Evolutionary conservation across 805 yeast genomes (phyloP).

Genomic region (Pichia nakasei): DNA sequence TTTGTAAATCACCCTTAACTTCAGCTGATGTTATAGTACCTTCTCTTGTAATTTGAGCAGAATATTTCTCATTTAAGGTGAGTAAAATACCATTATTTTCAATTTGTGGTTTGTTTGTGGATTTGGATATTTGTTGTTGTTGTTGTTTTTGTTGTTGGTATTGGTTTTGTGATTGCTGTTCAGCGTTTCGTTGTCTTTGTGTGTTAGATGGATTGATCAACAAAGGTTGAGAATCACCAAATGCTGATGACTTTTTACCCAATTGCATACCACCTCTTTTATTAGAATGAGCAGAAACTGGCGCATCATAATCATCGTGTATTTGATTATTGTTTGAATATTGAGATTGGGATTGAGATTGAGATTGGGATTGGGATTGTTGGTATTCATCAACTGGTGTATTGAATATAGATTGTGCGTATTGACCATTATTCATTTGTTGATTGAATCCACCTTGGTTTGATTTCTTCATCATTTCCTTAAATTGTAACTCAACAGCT

Average conservation of each 20-base stretch:
- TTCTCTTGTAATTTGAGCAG: constrained; percentile 75
- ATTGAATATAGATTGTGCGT: constrained; percentile 12
- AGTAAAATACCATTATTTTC: constrained; percentile 72
- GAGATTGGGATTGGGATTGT: background rate
- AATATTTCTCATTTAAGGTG: constrained; percentile 65
- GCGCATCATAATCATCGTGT: no score
- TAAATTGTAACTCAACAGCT: constrained; percentile 83
- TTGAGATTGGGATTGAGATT: no score
- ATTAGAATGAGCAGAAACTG: constrained; percentile 8
- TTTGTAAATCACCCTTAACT: constrained; percentile 82
- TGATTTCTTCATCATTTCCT: constrained; percentile 55
- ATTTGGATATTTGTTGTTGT: constrained; percentile 13
- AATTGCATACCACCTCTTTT: constrained; percentile 72
- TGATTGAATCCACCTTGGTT: constrained; percentile 1
- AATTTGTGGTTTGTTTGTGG: constrained; percentile 23
- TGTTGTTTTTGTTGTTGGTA: constrained; percentile 19
- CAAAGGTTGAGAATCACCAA: constrained; percentile 22
- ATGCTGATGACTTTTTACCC: constrained; percentile 41
- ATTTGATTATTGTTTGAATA: constrained; percentile 28
- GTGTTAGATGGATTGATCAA: constrained; percentile 20
- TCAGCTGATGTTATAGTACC: constrained; percentile 67
- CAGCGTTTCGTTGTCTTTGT: constrained; percentile 11
- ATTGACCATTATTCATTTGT: constrained; percentile 14
- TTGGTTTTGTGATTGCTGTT: constrained; percentile 6
- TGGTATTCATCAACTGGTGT: constrained; percentile 3